These are phyloP conservation scores for Crithidia sp. DNA, from an alignment of 208 protist species.

Conservation along the genomic window DNA sequence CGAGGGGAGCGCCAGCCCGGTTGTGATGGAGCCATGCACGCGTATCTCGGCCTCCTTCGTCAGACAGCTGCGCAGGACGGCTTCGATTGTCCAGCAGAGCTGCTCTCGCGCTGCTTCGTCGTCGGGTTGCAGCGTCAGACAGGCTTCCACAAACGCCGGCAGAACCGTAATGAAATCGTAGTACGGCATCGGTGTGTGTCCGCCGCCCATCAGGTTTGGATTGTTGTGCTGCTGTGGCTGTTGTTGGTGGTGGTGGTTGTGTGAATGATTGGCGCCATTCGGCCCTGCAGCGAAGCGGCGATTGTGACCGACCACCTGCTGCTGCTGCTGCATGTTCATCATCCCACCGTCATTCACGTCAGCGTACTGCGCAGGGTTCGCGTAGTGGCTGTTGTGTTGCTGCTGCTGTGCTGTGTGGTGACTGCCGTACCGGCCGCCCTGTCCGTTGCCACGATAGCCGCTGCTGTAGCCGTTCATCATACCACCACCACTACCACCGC, in stretches of 20 bases:
- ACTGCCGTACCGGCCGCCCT: constrained; percentile 4
- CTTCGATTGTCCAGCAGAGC: constrained; percentile 67
- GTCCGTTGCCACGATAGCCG: not conserved
- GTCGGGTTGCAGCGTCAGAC: constrained; percentile 49
- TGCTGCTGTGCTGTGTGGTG: not conserved
- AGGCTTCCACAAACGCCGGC: constrained; percentile 65
- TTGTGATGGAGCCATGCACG: constrained; percentile 83
- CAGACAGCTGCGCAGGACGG: constrained; percentile 43
- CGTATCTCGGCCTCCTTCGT: constrained; percentile 50
- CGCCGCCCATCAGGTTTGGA: not conserved
- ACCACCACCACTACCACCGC: not conserved
- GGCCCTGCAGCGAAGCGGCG: not conserved
- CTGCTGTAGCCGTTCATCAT: constrained; percentile 13
- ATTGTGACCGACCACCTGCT: too few relatives aligned
- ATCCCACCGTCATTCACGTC: not conserved
- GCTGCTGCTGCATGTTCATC: not conserved
- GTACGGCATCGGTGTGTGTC: constrained; percentile 24
- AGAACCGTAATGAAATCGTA: constrained; percentile 68
- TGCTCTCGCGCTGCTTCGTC: constrained; percentile 58
- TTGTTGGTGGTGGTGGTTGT: not conserved
- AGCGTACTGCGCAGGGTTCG: constrained; percentile 1
- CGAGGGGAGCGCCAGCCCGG: constrained; percentile 71
- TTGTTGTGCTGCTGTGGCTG: constrained; percentile 1
- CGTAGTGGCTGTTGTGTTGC: constrained; percentile 4
- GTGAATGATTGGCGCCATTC: not conserved